Base-by-base conservation (phyloP, 192 early-diverging fungal species). In the Umbelopsis vinacea region DNA sequence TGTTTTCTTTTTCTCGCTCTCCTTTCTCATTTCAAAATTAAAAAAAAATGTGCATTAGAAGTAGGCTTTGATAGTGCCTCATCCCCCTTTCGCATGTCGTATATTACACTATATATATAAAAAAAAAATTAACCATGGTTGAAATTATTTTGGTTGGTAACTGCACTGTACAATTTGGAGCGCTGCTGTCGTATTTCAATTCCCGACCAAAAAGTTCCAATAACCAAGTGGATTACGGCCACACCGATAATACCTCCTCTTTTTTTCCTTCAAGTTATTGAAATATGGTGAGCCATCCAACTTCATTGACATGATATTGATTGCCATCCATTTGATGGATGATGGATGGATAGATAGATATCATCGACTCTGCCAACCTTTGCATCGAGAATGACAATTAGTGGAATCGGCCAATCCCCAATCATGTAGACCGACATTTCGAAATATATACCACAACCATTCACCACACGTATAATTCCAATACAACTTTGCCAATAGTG, bases 1-100 rank as follows among this genome's bases (percentile, higher is more conserved):
- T 14, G 11, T 14, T 63, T 38, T 35, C 2, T 63, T 63, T 54
- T 54, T 22, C 2, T 54, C 26, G 22, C 12, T 63, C 33, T 63
- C 57, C 57, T 63, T 63, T 63, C 57, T 63, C 57, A 63, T 35
- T 50, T 63, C 24, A 1, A 29, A 54, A 54, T 50, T 63, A 7
- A 1, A 29, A 54, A 54, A 63, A 63, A 63, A 63, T 38, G 57
- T 63, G 57, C 57, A 63, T 63, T 63, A 63, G 57, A 63, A 63
- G 57, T 26, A 63, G 57, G 57, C 57, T 63, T 63, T 63, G 57
- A 12, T 63, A 63, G 57, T 63, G 57, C 57, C 57, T 63, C 57
- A 63, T 63, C 57, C 57, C 57, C 57, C 57, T 63, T 63, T 63
- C 57, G 57, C 57, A 63, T 63, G 26, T 63, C 57, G 33, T 63